phyloP scores from a whole-genome alignment of 768 basidiomycete species.

The Crepidotus variabilis region DNA sequence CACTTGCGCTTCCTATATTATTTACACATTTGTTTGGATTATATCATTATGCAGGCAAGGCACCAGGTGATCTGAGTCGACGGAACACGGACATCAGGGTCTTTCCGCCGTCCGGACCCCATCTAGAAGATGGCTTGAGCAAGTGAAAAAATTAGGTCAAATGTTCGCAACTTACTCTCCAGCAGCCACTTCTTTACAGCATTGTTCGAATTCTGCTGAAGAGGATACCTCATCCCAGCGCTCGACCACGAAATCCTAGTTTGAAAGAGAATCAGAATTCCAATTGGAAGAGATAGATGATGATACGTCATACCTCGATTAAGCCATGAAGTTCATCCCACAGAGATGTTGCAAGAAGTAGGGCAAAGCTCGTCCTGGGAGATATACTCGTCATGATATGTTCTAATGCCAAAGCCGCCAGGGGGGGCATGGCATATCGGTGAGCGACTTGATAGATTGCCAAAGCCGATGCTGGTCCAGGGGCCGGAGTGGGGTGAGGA shows the following conservation, averaged over 20 bases:
- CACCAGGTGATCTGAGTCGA: slow-evolving; percentile 56
- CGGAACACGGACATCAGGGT: slow-evolving; percentile 65
- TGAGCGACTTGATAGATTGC: slow-evolving; percentile 77
- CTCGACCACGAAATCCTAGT: slow-evolving; percentile 71
- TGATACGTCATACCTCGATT: slow-evolving; percentile 45
- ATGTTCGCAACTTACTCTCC: slow-evolving; percentile 56
- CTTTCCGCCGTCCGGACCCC: slow-evolving; percentile 70
- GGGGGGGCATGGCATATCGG: slow-evolving; percentile 63
- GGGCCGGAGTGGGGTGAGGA: slow-evolving; percentile 60
- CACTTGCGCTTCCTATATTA: too few relatives aligned
- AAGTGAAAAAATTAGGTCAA: neutral
- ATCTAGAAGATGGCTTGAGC: slow-evolving; percentile 33
- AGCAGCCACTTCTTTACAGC: slow-evolving; percentile 67
- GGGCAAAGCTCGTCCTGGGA: slow-evolving; percentile 60
- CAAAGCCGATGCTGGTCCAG: slow-evolving; percentile 66
- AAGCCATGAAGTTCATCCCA: slow-evolving; percentile 64
- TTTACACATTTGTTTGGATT: neutral
- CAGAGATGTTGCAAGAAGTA: slow-evolving; percentile 62
- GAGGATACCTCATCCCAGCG: slow-evolving; percentile 69
- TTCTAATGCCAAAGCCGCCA: slow-evolving; percentile 65
- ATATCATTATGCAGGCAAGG: slow-evolving; percentile 4
- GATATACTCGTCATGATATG: slow-evolving; percentile 71
- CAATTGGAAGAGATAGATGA: slow-evolving; percentile 4
- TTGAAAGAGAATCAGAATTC: slow-evolving; percentile 5
- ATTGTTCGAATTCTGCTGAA: slow-evolving; percentile 62